Evolutionary conservation across 306 rosid species (phyloP), one percentile per base, ranked within the genome.

Genomic region (Rosa rugosa): DNA sequence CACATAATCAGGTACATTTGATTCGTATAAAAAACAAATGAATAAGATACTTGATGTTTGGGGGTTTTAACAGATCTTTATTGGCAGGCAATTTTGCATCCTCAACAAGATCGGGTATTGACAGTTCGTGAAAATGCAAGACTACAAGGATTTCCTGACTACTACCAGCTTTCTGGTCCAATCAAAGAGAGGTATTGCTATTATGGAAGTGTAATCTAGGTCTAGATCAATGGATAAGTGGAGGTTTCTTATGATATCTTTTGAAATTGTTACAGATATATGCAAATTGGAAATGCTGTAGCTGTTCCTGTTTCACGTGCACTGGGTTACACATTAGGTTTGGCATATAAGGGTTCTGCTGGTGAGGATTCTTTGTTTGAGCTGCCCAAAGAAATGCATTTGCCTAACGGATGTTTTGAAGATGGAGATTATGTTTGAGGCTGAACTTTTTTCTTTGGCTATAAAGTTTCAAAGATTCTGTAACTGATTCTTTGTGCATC

Each of bases 1-100:
- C 91, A 0, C 91, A 88, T 44, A 88, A 88, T 42, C 87, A 88
- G 84, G 91, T 87, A 34, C 2, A 5, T 34, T 50, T 9, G 6
- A 0, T 42, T 44, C 5, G 5, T 38, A 2, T 8, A 6, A 0
- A 5, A 49, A 27, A 62, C 41, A 25, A 62, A 59, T 59, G 65
- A 59, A 23, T 22, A 31, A 31, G 36, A 0, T 6, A 22, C 36
- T 23, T 59, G 63, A 59, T 59, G 20, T 11, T 59, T 23, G 6
- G 16, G 65, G 1, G 36, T 59, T 46, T 4, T 59, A 59, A 59
- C 65, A 59, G 5, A 10, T 23, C 0, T 3, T 11, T 10, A 9
- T 0, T 62, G 40, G 12, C 71, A 66, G 71, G 53, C 1, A 0
- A n/a, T 69, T 22, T 4, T 69, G 31, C 72, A 69, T n/a, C 72